Evolutionary conservation across 75 land plant genomes (phyloP).

Genomic region (Picea sitchensis): DNA sequence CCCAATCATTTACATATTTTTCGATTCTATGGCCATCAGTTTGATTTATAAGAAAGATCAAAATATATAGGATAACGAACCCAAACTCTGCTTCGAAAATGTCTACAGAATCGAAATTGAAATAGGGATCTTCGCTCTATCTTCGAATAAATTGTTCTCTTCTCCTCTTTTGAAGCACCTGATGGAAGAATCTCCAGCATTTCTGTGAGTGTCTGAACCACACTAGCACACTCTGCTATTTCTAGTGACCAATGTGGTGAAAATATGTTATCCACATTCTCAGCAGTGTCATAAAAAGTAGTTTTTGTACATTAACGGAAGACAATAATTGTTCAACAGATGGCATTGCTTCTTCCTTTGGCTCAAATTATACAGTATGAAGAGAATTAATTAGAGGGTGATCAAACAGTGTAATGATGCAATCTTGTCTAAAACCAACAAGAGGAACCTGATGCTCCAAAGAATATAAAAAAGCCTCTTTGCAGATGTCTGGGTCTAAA

Average conservation of each 20-base stretch:
- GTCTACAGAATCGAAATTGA: too few relatives aligned
- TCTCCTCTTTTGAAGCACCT: slow-evolving; percentile 80
- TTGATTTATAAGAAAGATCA: too few relatives aligned
- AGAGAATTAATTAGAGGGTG: slow-evolving; percentile 75
- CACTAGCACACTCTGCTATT: slow-evolving; percentile 42
- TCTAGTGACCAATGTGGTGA: slow-evolving; percentile 80
- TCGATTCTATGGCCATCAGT: too few relatives aligned
- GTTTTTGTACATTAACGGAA: slow-evolving; percentile 53
- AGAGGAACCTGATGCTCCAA: slow-evolving; percentile 65
- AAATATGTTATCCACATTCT: slow-evolving; percentile 46
- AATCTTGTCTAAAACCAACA: slow-evolving; percentile 76
- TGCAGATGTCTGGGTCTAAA: too few relatives aligned
- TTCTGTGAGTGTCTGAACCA: slow-evolving; percentile 72
- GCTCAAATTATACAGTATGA: slow-evolving; percentile 81
- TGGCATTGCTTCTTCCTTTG: slow-evolving; percentile 80
- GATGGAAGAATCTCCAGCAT: slow-evolving; percentile 88
- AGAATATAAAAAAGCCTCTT: slow-evolving; percentile 73
- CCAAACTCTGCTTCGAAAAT: background rate
- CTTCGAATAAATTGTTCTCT: too few relatives aligned
- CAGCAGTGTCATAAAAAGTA: slow-evolving; percentile 66
- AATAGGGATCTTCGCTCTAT: too few relatives aligned
- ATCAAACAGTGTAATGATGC: slow-evolving; percentile 78
- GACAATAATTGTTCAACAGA: slow-evolving; percentile 63
- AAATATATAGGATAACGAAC: too few relatives aligned
- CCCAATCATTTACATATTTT: too few relatives aligned